These are phyloP conservation scores for Pascua guehoae DNA, from an alignment of 1,284 basidiomycete genomes.

Conservation along the genomic window DNA sequence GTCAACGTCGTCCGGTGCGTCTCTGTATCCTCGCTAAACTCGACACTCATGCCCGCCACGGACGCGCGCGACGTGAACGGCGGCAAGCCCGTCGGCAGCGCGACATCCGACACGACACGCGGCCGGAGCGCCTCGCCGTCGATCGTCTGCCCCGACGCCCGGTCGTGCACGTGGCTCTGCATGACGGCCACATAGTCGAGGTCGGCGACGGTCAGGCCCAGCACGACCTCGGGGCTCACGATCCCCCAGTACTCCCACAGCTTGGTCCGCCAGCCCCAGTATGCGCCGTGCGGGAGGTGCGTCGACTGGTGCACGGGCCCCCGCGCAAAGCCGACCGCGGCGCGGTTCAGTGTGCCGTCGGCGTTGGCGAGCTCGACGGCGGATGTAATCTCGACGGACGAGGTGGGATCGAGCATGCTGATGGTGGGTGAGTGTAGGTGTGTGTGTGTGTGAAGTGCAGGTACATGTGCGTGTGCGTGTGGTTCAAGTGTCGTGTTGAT, in stretches of 20 bases:
- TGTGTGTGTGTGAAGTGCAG: no score
- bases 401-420: no score
- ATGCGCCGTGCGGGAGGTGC: not conserved
- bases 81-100: not conserved
- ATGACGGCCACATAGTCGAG: slow-evolving; percentile 5
- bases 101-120: not conserved
- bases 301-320: not conserved
- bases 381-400: no score
- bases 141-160: not conserved
- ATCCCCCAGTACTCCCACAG: slow-evolving; percentile 10
- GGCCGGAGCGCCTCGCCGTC: not conserved
- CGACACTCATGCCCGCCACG: not conserved
- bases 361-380: no score
- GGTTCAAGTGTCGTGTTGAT: no score
- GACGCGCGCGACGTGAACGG: not conserved
- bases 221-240: not conserved
- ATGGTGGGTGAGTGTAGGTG: no score
- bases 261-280: slow-evolving; percentile 5
- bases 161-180: slow-evolving; percentile 3
- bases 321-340: not conserved
- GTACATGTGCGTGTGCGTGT: no score
- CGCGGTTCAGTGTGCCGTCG: no score
- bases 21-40: not conserved
- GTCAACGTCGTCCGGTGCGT: not conserved
- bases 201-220: slow-evolving; percentile 10